Percentiles rank a stretch among this genome's conserved stretches.
phyloP scores from a whole-genome alignment of 495 filamentous ascomycete genomes.

The Xylona heveae region DNA sequence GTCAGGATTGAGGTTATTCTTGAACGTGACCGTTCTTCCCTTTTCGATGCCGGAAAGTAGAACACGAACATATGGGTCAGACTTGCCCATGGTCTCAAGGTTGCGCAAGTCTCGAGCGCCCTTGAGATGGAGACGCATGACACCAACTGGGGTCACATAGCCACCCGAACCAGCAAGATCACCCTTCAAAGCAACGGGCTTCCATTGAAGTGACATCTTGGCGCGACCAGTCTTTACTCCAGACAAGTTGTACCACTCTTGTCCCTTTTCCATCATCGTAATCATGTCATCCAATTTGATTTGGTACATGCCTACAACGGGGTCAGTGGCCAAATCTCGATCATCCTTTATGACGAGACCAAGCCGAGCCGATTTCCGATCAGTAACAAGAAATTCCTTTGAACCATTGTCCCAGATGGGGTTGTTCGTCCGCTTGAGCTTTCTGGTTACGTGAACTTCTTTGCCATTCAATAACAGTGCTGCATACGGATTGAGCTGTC shows the following conservation, averaged over 20 bases:
- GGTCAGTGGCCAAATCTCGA: slow-evolving; percentile 62
- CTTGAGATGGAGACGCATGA: slow-evolving; percentile 85
- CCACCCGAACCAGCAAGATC: slow-evolving; percentile 55
- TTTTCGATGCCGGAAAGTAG: slow-evolving; percentile 78
- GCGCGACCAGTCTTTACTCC: slow-evolving; percentile 64
- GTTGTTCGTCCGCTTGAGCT: slow-evolving; percentile 88
- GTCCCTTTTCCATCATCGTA: slow-evolving; percentile 73
- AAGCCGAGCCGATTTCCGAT: slow-evolving; percentile 71
- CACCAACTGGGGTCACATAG: slow-evolving; percentile 81
- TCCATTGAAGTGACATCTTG: slow-evolving; percentile 84
- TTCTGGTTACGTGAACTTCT: slow-evolving; percentile 64
- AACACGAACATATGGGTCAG: slow-evolving; percentile 80
- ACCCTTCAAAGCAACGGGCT: slow-evolving; percentile 71
- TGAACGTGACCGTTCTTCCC: slow-evolving; percentile 79
- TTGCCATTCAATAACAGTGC: slow-evolving; percentile 74
- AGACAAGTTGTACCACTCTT: slow-evolving; percentile 86
- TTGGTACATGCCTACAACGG: slow-evolving; percentile 72
- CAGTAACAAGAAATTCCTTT: slow-evolving; percentile 84
- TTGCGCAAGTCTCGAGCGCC: slow-evolving; percentile 67
- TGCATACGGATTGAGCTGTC: slow-evolving; percentile 77
- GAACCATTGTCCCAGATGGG: slow-evolving; percentile 79
- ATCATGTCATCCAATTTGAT: slow-evolving; percentile 89
- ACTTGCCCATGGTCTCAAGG: slow-evolving; percentile 87
- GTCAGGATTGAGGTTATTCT: slow-evolving; percentile 85
- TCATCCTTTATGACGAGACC: slow-evolving; percentile 92